Percentiles rank a stretch among this genome's conserved stretches.
phyloP scores from a whole-genome alignment of 768 basidiomycete species.

The Suillus cothurnatus region DNA sequence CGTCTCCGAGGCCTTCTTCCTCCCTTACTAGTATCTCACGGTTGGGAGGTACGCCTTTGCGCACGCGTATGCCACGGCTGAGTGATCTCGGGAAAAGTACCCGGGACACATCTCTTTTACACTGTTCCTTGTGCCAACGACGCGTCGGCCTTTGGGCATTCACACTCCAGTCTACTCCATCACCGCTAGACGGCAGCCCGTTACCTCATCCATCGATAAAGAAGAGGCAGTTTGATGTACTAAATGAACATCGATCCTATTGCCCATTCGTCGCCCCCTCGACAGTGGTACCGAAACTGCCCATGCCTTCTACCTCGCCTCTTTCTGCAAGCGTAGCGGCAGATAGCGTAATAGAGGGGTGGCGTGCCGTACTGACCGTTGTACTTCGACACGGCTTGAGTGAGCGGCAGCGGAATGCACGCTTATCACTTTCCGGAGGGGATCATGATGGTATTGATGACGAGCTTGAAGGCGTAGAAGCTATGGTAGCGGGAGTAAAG shows the following conservation, averaged over 20 bases:
- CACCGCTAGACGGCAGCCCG: constrained; percentile 16
- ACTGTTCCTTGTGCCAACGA: constrained; percentile 75
- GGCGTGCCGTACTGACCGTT: constrained; percentile 76
- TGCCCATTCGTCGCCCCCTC: constrained; percentile 83
- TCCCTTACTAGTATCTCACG: constrained; percentile 24
- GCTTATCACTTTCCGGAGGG: constrained; percentile 23
- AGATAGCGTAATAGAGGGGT: constrained; percentile 59
- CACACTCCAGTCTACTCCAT: constrained; percentile 25
- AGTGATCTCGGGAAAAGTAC: constrained; percentile 14
- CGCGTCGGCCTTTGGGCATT: constrained; percentile 82
- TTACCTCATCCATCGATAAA: constrained; percentile 23
- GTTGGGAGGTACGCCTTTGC: constrained; percentile 19
- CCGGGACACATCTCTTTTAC: constrained; percentile 55
- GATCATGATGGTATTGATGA: constrained; percentile 28
- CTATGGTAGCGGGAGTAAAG: constrained; percentile 81
- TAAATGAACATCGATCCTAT: constrained; percentile 83
- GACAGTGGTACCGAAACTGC: constrained; percentile 61
- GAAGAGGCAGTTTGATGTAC: constrained; percentile 63
- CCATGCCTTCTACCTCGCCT: constrained; percentile 33
- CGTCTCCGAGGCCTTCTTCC: constrained; percentile 16
- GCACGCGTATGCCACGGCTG: constrained; percentile 10
- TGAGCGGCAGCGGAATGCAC: constrained; percentile 49
- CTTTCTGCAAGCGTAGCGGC: constrained; percentile 9
- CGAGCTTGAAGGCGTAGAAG: constrained; percentile 55
- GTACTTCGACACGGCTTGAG: constrained; percentile 67